These are phyloP conservation scores for Blastosporella zonata DNA, from an alignment of 1,284 basidiomycete species.

Conservation along the genomic window DNA sequence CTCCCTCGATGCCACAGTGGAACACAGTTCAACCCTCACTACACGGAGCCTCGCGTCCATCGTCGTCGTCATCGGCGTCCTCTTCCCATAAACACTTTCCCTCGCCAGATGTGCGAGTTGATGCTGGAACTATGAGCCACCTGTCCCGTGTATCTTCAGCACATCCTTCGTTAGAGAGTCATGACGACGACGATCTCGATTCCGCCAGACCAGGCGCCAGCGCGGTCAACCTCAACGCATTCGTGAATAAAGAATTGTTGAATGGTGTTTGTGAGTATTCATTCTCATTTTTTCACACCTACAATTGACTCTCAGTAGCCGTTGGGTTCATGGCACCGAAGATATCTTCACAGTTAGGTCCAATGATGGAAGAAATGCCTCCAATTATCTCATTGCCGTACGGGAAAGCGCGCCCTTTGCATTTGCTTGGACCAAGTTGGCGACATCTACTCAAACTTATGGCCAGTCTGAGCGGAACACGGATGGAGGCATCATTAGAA, in stretches of 20 bases:
- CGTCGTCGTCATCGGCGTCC: not conserved
- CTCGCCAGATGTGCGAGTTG: not conserved
- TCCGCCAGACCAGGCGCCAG: slow-evolving; percentile 8
- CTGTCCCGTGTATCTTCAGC: slow-evolving; percentile 9
- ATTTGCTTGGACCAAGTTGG: slow-evolving; percentile 72
- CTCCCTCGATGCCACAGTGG: not conserved
- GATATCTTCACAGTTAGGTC: slow-evolving; percentile 43
- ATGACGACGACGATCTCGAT: not conserved
- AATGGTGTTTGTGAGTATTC: slow-evolving; percentile 59
- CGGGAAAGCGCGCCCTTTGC: slow-evolving; percentile 62
- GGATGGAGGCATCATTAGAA: slow-evolving; percentile 67
- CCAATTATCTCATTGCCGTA: slow-evolving; percentile 69
- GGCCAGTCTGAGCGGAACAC: slow-evolving; percentile 65
- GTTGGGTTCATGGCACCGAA: slow-evolving; percentile 62
- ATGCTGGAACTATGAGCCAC: not conserved
- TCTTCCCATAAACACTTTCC: slow-evolving; percentile 1
- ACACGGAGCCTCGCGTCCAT: not conserved
- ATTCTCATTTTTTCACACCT: not conserved
- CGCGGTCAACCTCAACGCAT: slow-evolving; percentile 47
- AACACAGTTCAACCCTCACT: not conserved
- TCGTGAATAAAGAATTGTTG: slow-evolving; percentile 59
- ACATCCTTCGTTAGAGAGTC: slow-evolving; percentile 8
- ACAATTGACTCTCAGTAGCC: slow-evolving; percentile 33
- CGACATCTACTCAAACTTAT: slow-evolving; percentile 67
- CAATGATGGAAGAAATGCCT: slow-evolving; percentile 57